These are phyloP conservation scores for Botryotinia narcissicola DNA, from an alignment of 2,329 filamentous ascomycete species.

Conservation along the genomic window DNA sequence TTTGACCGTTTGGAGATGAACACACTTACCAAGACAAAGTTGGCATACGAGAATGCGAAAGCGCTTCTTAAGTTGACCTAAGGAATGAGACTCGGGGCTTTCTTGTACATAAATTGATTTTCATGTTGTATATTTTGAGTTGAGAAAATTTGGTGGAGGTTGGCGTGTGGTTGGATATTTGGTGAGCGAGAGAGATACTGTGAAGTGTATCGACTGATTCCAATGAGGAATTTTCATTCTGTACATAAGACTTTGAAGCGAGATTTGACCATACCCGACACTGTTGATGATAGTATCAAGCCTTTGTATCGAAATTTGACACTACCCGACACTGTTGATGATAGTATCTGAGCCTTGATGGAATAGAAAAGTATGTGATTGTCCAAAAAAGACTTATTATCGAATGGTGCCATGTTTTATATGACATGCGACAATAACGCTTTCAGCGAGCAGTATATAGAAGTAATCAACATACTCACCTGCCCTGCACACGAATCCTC, in stretches of 20 bases:
- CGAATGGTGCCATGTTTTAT: background rate
- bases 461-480: background rate
- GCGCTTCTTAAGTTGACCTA: slow-evolving; percentile 1
- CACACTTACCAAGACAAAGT: slow-evolving; percentile 21
- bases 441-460: background rate
- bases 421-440: no score
- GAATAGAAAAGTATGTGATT: background rate
- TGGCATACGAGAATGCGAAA: slow-evolving; percentile 23
- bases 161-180: background rate
- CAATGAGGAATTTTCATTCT: background rate
- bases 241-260: background rate
- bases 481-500: background rate
- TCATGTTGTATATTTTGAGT: background rate
- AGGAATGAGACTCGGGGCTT: background rate
- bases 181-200: background rate
- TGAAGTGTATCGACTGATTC: background rate
- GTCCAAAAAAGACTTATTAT: no score
- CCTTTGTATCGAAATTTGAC: background rate
- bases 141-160: background rate
- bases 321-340: background rate
- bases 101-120: background rate
- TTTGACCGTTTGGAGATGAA: slow-evolving; percentile 26
- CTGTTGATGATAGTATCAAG: background rate
- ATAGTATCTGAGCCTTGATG: background rate
- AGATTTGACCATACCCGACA: background rate